phyloP scores from a whole-genome alignment of 2,329 filamentous ascomycete genomes.

The Mycogone perniciosa region DNA sequence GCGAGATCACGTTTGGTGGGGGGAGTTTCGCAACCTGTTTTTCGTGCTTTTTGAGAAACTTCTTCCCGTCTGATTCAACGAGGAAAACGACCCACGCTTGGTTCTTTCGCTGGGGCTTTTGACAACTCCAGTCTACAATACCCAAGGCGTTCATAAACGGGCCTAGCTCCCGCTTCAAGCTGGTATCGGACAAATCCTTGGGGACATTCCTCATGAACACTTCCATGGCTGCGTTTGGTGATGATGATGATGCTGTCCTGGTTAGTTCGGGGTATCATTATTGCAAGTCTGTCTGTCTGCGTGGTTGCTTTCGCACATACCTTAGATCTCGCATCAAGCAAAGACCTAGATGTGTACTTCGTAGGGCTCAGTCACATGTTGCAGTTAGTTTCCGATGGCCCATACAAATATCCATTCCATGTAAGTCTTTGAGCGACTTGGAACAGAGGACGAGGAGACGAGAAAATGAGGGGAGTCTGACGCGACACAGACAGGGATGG shows the following conservation, averaged over 20 bases:
- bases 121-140: conserved; percentile 38
- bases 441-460: no score
- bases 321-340: no score
- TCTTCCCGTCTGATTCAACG: conserved; percentile 29
- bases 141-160: conserved; percentile 34
- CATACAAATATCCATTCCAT: no score
- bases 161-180: conserved; percentile 32
- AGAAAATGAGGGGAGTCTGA: no score
- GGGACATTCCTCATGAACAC: conserved; percentile 40
- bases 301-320: no score
- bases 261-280: background rate
- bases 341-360: background rate
- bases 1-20: background rate
- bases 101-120: conserved; percentile 32
- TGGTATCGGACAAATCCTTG: conserved; percentile 30
- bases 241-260: background rate
- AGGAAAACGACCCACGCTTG: conserved; percentile 40
- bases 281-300: background rate
- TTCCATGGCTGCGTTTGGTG: conserved; percentile 34
- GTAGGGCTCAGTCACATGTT: background rate
- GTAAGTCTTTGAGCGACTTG: no score
- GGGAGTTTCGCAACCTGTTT: background rate
- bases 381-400: background rate
- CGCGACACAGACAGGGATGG: no score
- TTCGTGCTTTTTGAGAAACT: conserved; percentile 37